phyloP scores from a whole-genome alignment of 768 basidiomycete species.

The Cyclocybe aegerita region DNA sequence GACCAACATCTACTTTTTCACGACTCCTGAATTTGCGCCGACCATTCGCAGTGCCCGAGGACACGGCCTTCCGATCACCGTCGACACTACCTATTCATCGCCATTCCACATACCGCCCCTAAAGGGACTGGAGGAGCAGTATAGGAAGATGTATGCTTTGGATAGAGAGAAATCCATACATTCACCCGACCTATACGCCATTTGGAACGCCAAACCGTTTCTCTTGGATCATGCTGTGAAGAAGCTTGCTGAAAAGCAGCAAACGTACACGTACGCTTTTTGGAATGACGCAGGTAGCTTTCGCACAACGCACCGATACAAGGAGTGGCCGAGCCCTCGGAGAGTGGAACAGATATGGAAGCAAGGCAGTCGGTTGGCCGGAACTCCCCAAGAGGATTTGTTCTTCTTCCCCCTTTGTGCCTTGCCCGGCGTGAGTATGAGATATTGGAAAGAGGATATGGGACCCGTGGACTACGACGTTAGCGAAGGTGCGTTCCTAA shows the following conservation, averaged over 20 bases:
- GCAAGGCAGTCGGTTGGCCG: conserved; percentile 28
- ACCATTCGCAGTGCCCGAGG: conserved; percentile 31
- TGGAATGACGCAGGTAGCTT: conserved; percentile 62
- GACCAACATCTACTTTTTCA: conserved; percentile 57
- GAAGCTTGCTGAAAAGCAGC: conserved; percentile 20
- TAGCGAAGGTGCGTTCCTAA: conserved; percentile 43
- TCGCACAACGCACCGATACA: conserved; percentile 39
- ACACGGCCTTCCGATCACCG: conserved; percentile 29
- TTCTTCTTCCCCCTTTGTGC: conserved; percentile 47
- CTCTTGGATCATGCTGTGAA: conserved; percentile 42
- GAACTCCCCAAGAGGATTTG: conserved; percentile 35
- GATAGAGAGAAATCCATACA: conserved; percentile 46
- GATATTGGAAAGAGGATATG: conserved; percentile 40
- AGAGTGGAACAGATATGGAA: conserved; percentile 41
- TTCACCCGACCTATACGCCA: conserved; percentile 49
- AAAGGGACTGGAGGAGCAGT: conserved; percentile 26
- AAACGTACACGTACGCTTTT: conserved; percentile 51
- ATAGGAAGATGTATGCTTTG: conserved; percentile 39
- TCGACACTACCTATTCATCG: conserved; percentile 45
- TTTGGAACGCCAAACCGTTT: conserved; percentile 57
- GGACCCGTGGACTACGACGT: conserved; percentile 53
- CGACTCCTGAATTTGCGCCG: conserved; percentile 36
- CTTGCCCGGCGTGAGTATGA: conserved; percentile 28
- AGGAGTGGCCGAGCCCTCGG: conserved; percentile 44
- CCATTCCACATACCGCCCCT: conserved; percentile 52